These are phyloP conservation scores for Gilbertella persicaria DNA, from an alignment of 371 early-diverging fungal genomes.

Conservation along the genomic window DNA sequence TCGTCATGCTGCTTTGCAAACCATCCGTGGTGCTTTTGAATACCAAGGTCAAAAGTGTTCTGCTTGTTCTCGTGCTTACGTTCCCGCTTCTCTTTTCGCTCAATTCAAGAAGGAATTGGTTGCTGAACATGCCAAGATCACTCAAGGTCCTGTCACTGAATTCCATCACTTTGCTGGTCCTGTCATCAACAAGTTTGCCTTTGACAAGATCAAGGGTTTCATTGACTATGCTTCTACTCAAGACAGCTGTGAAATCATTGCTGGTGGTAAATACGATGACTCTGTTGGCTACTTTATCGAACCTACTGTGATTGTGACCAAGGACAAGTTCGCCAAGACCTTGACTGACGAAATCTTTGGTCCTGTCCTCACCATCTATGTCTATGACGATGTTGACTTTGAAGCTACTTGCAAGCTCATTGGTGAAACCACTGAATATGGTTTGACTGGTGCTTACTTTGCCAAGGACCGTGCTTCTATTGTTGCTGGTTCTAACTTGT, in stretches of 20 bases:
- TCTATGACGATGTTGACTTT: constrained; percentile 85
- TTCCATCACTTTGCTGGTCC: constrained; percentile 79
- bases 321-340: constrained; percentile 83
- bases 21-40: constrained; percentile 94
- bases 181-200: constrained; percentile 91
- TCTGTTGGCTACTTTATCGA: constrained; percentile 88
- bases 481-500: constrained; percentile 69
- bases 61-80: constrained; percentile 90
- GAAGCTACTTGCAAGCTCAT: constrained; percentile 75
- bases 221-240: constrained; percentile 76
- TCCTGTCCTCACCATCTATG: constrained; percentile 94
- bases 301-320: constrained; percentile 91
- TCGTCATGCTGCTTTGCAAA: constrained; percentile 65
- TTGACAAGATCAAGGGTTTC: constrained; percentile 89
- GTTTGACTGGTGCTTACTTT: constrained; percentile 89
- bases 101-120: constrained; percentile 74
- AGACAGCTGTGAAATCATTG: constrained; percentile 72
- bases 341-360: constrained; percentile 97
- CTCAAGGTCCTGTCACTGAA: constrained; percentile 83
- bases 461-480: constrained; percentile 85
- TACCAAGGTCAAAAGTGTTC: constrained; percentile 98
- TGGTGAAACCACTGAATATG: constrained; percentile 83
- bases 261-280: constrained; percentile 84
- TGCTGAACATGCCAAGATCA: constrained; percentile 73
- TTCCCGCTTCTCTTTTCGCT: constrained; percentile 81